Conservation (phyloP, 805 yeast species). For the Cyberlindnera xylosilytica region DNA sequence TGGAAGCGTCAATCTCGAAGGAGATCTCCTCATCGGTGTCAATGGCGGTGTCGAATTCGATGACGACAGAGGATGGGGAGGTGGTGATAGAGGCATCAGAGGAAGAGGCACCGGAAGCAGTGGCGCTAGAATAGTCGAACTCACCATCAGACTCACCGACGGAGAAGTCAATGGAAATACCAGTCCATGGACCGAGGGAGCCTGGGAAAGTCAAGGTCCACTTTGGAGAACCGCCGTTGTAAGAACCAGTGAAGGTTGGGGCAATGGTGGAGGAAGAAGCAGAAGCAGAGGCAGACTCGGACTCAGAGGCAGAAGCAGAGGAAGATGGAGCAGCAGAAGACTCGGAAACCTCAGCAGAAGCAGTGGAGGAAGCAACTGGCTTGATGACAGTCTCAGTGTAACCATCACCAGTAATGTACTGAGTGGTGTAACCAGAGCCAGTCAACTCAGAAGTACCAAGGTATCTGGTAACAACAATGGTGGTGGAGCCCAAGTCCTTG, state of each 20-base stretch:
- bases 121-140: constrained; percentile 1
- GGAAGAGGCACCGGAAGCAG: background rate
- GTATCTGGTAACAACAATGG: too few species aligned
- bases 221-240: constrained; percentile 2
- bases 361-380: too few species aligned
- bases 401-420: too few species aligned
- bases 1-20: constrained; percentile 8
- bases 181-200: constrained; percentile 23
- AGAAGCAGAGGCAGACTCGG: too few species aligned
- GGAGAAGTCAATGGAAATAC: constrained; percentile 9
- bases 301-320: too few species aligned
- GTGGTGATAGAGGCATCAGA: background rate
- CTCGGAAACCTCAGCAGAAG: too few species aligned
- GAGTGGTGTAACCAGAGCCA: too few species aligned
- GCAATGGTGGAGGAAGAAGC: background rate
- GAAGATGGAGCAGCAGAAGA: too few species aligned
- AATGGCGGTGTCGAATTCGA: constrained; percentile 7
- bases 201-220: constrained; percentile 16
- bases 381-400: too few species aligned
- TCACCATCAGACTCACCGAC: constrained; percentile 5
- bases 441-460: too few species aligned
- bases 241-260: constrained; percentile 2
- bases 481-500: too few species aligned
- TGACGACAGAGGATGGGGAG: background rate
- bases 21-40: constrained; percentile 2